Evolutionary conservation across 2,329 filamentous ascomycete species (phyloP).

Genomic region (Paramyrothecium roridum): DNA sequence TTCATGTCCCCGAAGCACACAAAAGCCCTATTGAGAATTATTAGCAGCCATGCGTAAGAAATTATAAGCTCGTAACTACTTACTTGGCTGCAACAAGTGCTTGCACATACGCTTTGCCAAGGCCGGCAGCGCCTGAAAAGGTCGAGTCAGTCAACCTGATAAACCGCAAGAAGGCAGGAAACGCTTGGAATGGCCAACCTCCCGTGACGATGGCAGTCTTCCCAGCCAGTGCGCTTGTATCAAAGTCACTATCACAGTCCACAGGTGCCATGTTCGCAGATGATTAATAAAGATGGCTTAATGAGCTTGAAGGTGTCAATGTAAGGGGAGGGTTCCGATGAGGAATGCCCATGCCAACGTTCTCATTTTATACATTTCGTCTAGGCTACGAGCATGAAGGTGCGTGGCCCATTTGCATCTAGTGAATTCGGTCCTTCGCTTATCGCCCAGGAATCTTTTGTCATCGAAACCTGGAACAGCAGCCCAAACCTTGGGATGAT

Average conservation of each 20-base stretch:
- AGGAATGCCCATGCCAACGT: too few species aligned
- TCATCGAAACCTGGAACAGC: too few species aligned
- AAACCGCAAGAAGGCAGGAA: background rate
- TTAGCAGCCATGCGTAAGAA: background rate
- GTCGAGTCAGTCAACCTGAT: background rate
- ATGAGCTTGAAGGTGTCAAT: too few species aligned
- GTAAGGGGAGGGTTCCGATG: too few species aligned
- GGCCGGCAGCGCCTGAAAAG: background rate
- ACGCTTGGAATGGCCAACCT: background rate
- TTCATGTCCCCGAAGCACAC: background rate
- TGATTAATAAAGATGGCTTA: too few species aligned
- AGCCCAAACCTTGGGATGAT: too few species aligned
- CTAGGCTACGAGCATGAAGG: too few species aligned
- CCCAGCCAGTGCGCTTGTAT: background rate
- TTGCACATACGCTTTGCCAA: background rate
- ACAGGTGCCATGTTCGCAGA: background rate
- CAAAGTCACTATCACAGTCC: background rate
- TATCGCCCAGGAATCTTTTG: too few species aligned
- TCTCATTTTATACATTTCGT: too few species aligned
- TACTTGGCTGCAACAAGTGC: background rate
- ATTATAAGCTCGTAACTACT: background rate
- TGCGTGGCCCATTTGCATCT: too few species aligned
- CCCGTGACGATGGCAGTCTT: background rate
- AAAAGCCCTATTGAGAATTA: background rate
- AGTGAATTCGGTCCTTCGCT: too few species aligned